Evolutionary conservation across 352 stramenopile genomes (phyloP).

Genomic region (Pythium sp.): DNA sequence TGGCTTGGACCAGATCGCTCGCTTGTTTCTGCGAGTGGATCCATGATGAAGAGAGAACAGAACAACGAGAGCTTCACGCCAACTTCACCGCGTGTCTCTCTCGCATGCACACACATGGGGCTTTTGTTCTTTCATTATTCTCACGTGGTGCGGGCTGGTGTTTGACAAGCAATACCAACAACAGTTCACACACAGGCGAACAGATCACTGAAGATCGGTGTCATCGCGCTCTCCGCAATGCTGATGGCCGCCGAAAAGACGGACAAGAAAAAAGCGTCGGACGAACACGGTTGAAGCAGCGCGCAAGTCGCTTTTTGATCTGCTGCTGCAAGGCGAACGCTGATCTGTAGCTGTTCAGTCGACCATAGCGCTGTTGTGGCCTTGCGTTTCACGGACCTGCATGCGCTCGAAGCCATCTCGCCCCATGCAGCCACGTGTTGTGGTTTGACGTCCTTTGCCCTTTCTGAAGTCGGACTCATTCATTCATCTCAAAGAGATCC

Average conservation of each 20-base stretch:
- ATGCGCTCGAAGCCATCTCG: background rate
- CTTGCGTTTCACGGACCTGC: background rate
- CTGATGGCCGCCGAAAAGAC: background rate
- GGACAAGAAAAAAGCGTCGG: too few relatives aligned
- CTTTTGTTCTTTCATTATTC: too few relatives aligned
- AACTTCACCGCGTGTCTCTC: background rate
- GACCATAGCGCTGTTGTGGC: too few relatives aligned
- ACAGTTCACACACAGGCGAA: background rate
- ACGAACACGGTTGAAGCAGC: background rate
- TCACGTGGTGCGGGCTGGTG: background rate
- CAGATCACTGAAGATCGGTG: background rate
- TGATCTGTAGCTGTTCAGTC: background rate
- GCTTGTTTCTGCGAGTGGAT: background rate
- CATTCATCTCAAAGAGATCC: too few relatives aligned
- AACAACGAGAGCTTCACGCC: background rate
- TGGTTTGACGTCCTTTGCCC: background rate
- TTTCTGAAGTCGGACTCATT: background rate
- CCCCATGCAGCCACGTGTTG: background rate
- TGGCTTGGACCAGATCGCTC: too few relatives aligned
- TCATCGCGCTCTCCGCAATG: background rate
- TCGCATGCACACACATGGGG: background rate
- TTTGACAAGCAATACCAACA: background rate
- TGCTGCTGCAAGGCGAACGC: background rate
- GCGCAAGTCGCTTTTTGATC: background rate
- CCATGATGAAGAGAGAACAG: too few relatives aligned